Evolutionary conservation across 2,329 filamentous ascomycete species (phyloP), one percentile per base, ranked within the genome.

Genomic region (Fusarium albosuccineum): DNA sequence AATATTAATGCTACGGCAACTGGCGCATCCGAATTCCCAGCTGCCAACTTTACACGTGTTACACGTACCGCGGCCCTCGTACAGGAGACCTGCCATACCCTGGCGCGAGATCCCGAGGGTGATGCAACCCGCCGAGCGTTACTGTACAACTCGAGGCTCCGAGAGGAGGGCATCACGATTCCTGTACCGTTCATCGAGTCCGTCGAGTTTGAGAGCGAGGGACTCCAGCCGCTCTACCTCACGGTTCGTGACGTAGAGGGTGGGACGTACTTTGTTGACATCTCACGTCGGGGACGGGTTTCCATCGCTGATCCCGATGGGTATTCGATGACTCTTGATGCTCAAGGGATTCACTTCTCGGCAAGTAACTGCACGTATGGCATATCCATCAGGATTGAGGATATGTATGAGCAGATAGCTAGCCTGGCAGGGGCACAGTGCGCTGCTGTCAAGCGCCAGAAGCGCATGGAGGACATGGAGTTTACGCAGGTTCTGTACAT

Each of bases 151-250:
- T 66, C 70, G 13, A 73, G 73, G 6, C 59, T 75, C 7, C 73
- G 64, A 9, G 75, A 76, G 46, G 60, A 64, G 2, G 78, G 79
- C 30, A 60, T 70, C 14, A 71, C 75, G 0, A 75, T 80, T 6
- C 77, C 78, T 1, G 71, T 74, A 22, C 78, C 79, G 0, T 81
- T 78, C 45, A 75, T 81, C 4, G 77, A 81, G 49, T 76, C 79
- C 0, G 71, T 81, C 22, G 73, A 75, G 41, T 76, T 80, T 46
- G 72, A 77, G 22, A 67, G 64, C 4, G 70, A 75, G 14, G 76
- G 74, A 1, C 56, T 79, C 2, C 65, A 74, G 4, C 77, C 79
- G 0, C 49, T 79, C 2, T 80, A 75, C 42, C 50, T 81, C 11
- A 76, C 77, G 0, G 57, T 80, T 5, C 62, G 74, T 0, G 76